Evolutionary conservation across 2,329 filamentous ascomycete species (phyloP), one percentile per base, ranked within the genome.

Genomic region (Arthrobotrys entomopaga): DNA sequence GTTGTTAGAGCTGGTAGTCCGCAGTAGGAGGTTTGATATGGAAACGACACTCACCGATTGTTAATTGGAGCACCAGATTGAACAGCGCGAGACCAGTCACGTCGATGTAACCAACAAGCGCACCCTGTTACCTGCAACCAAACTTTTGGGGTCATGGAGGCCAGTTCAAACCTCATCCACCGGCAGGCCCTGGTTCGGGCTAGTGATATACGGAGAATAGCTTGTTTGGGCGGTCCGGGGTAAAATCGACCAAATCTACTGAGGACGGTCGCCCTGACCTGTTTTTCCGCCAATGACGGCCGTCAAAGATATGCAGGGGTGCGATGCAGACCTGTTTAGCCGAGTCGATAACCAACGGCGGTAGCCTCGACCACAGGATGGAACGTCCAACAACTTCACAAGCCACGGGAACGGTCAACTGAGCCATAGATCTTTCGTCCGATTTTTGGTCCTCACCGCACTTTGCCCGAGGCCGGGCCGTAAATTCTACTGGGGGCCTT

Each of bases 241-340:
- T 66, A 60, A 61, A n/a, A 58, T 67, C 65, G 63, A 63, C 61
- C 54, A 61, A 34, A 58, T 67, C 65, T 29, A 46, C 48, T 50
- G 60, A 53, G 16, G 34, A 53, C 60, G 69, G 61, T 20, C 34
- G 19, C 56, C 20, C 52, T 34, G 40, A 1, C 26, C 11, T 54
- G 16, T 64, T 74, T 74, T 74, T 66, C 70, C 70, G 48, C 70
- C 70, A 74, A 74, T 66, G 11, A 52, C 24, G 38, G 16, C 40
- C n/a, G 5, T 34, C 3, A 10, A 29, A 42, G 13, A 16, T 34
- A 38, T 43, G 50, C 61, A 66, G 43, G 69, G 69, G 2, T 46
- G 42, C n/a, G 5, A 10, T 19, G 49, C 48, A 40, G 26, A 29
- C 26, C 19, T 16, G 11, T 73, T 73, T 73, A 73, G 49, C 69